These are phyloP conservation scores for Torulaspora franciscae DNA, from an alignment of 805 yeast genomes.

Conservation along the genomic window DNA sequence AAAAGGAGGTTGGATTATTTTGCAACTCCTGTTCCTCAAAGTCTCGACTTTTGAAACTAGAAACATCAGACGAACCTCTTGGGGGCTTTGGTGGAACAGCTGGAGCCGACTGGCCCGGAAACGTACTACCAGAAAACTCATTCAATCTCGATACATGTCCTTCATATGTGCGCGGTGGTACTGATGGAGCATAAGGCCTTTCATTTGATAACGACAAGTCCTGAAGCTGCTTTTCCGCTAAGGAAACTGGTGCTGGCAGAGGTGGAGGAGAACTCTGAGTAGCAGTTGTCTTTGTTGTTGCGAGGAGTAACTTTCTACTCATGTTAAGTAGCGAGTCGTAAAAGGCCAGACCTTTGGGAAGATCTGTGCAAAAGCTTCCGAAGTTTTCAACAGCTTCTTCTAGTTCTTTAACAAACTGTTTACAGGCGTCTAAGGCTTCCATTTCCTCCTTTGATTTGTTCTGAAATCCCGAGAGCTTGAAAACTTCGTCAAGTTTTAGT, in stretches of 20 bases:
- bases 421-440: constrained; percentile 33
- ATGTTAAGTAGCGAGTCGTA: constrained; percentile 46
- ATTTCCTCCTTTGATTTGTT: constrained; percentile 38
- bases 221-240: constrained; percentile 1
- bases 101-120: not conserved
- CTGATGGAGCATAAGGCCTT: not conserved
- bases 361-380: constrained; percentile 54
- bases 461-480: constrained; percentile 43
- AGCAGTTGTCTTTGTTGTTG: constrained; percentile 3
- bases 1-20: constrained; percentile 40
- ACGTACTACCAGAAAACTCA: not conserved
- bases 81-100: constrained; percentile 22
- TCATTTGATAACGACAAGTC: not conserved
- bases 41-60: constrained; percentile 4
- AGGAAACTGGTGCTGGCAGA: not conserved
- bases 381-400: constrained; percentile 52
- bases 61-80: not conserved
- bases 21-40: constrained; percentile 25
- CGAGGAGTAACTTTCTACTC: constrained; percentile 20
- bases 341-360: constrained; percentile 56
- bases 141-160: not conserved
- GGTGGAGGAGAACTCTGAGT: not conserved
- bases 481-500: constrained; percentile 44
- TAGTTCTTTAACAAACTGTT: constrained; percentile 39
- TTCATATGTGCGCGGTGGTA: constrained; percentile 4